Evolutionary conservation across 2,329 filamentous ascomycete species (phyloP).

Genomic region (Paecilomyces fulvus): DNA sequence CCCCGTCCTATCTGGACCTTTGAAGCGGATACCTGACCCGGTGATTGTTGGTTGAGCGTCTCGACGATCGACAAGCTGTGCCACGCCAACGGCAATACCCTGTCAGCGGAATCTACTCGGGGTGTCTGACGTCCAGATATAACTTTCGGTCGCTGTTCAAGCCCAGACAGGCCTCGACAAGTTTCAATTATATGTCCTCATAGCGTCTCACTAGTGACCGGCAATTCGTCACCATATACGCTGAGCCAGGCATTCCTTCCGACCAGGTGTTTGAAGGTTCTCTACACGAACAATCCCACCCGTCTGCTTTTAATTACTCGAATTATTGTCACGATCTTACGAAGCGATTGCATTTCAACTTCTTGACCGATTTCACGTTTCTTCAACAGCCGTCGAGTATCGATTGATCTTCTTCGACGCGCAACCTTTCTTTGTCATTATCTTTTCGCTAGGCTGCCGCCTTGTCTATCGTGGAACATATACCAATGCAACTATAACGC

Average conservation of each 20-base stretch:
- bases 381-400: slow-evolving; percentile 5
- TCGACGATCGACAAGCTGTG: background rate
- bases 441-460: slow-evolving; percentile 9
- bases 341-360: slow-evolving; percentile 25
- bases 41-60: background rate
- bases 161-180: too few species aligned
- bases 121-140: background rate
- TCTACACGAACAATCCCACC: background rate
- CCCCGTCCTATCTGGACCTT: slow-evolving; percentile 6
- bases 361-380: background rate
- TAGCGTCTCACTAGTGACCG: slow-evolving; percentile 2
- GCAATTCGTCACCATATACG: slow-evolving; percentile 19
- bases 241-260: slow-evolving; percentile 27
- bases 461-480: slow-evolving; percentile 16
- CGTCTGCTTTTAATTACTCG: slow-evolving; percentile 6
- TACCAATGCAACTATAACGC: slow-evolving; percentile 35
- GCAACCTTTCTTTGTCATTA: slow-evolving; percentile 11
- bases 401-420: slow-evolving; percentile 13
- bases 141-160: background rate
- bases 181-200: slow-evolving; percentile 1
- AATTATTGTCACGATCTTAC: slow-evolving; percentile 30
- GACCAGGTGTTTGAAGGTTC: slow-evolving; percentile 30
- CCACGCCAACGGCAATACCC: background rate
- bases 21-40: background rate
- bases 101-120: background rate